A percentile compares a stretch with the other conserved stretches of the same genome.
Evolutionary conservation across 2,329 filamentous ascomycete species (phyloP).

Genomic region (Stagonosporopsis cucurbitacearum): DNA sequence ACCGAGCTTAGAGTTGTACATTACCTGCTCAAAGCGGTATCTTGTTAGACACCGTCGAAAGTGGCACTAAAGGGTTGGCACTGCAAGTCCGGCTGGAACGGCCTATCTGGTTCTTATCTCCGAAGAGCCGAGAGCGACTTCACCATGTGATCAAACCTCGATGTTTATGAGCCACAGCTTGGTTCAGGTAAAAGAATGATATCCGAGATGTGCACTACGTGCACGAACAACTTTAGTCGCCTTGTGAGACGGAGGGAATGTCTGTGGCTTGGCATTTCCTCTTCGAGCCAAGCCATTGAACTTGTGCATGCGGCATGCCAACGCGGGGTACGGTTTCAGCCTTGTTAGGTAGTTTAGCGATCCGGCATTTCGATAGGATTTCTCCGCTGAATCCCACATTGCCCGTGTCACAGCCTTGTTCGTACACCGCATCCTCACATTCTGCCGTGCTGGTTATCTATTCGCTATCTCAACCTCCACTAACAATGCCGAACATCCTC

Average conservation of each 20-base stretch:
- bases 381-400: not conserved
- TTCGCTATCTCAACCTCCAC: constrained; percentile 28
- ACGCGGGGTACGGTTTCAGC: constrained; percentile 16
- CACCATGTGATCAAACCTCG: not conserved
- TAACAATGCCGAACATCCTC: constrained; percentile 17
- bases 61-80: constrained; percentile 49
- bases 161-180: not conserved
- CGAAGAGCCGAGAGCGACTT: constrained; percentile 4
- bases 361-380: not conserved
- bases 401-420: not conserved
- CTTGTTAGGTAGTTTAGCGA: constrained; percentile 1
- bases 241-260: constrained; percentile 7
- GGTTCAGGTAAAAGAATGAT: too few relatives aligned
- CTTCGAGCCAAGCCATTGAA: constrained; percentile 4
- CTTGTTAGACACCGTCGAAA: constrained; percentile 30
- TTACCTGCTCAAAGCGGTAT: constrained; percentile 38
- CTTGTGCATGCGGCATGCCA: constrained; percentile 9
- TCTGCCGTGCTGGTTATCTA: constrained; percentile 21
- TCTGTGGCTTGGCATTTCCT: constrained; percentile 9
- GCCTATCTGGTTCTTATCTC: constrained; percentile 22
- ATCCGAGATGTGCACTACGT: not conserved
- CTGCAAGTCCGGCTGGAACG: constrained; percentile 37
- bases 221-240: not conserved
- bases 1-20: not conserved
- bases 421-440: constrained; percentile 25